phyloP scores from a whole-genome alignment of 176 grass and related monocot genomes.

The Eleusine indica region DNA sequence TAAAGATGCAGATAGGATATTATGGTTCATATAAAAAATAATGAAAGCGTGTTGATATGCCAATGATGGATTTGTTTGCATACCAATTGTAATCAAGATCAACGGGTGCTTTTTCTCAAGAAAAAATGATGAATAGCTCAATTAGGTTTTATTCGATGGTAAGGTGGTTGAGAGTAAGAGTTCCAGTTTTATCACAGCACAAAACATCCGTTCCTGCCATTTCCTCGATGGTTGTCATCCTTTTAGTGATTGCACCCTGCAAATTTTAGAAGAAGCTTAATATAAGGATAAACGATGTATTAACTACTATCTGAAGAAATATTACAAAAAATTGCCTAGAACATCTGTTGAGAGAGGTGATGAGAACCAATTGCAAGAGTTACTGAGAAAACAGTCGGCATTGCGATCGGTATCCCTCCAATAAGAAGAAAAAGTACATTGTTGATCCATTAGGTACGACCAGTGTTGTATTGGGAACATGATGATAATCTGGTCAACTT shows the following conservation, averaged over 20 bases:
- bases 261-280: too few relatives aligned
- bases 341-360: slow-evolving; percentile 75
- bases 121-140: slow-evolving; percentile 40
- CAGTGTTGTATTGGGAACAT: slow-evolving; percentile 81
- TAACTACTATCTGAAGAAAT: too few relatives aligned
- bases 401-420: slow-evolving; percentile 81
- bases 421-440: slow-evolving; percentile 89
- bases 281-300: too few relatives aligned
- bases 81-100: not conserved
- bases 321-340: too few relatives aligned
- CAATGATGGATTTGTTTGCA: not conserved
- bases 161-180: slow-evolving; percentile 80
- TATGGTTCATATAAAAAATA: slow-evolving; percentile 9
- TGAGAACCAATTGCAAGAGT: slow-evolving; percentile 91
- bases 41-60: slow-evolving; percentile 55
- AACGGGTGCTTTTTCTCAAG: not conserved
- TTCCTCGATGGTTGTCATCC: slow-evolving; percentile 43
- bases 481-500: slow-evolving; percentile 92
- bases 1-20: not conserved
- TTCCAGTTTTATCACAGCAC: slow-evolving; percentile 91
- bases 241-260: too few relatives aligned
- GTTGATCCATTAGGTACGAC: slow-evolving; percentile 75
- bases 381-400: slow-evolving; percentile 87
- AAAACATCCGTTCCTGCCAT: slow-evolving; percentile 94
- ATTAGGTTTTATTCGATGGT: slow-evolving; percentile 77